phyloP scores from a whole-genome alignment of 2,329 filamentous ascomycete species.

The Pyrenophora teres region DNA sequence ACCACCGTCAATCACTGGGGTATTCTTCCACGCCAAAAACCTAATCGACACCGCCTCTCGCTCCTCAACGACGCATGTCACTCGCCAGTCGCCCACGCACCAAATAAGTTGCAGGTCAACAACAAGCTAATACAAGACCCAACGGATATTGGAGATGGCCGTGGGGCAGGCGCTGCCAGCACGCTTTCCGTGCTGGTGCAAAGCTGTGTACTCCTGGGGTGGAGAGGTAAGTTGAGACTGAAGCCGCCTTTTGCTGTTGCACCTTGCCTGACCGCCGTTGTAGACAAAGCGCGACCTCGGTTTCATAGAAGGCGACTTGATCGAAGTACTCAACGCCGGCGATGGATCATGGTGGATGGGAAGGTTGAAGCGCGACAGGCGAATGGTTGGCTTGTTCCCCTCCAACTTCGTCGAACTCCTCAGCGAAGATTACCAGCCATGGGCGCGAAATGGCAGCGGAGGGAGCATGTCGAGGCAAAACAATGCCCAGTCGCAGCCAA shows the following conservation, averaged over 20 bases:
- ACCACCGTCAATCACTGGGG: slow-evolving; percentile 13
- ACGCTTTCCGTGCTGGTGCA: slow-evolving; percentile 88
- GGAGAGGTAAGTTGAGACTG: slow-evolving; percentile 63
- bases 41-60: slow-evolving; percentile 9
- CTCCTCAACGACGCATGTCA: slow-evolving; percentile 24
- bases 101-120: slow-evolving; percentile 27
- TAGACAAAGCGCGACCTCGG: slow-evolving; percentile 88
- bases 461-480: slow-evolving; percentile 57
- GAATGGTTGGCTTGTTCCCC: slow-evolving; percentile 90
- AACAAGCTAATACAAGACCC: slow-evolving; percentile 6
- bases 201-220: slow-evolving; percentile 91
- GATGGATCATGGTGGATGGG: slow-evolving; percentile 99
- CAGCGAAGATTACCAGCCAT: slow-evolving; percentile 80
- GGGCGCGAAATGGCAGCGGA: slow-evolving; percentile 60
- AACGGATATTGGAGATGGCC: slow-evolving; percentile 47
- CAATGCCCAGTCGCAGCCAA: slow-evolving; percentile 52
- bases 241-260: slow-evolving; percentile 9
- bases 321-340: slow-evolving; percentile 96
- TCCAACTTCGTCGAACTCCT: slow-evolving; percentile 97
- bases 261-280: slow-evolving; percentile 25
- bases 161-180: slow-evolving; percentile 64
- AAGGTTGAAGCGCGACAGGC: slow-evolving; percentile 82
- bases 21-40: slow-evolving; percentile 1
- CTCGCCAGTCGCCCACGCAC: slow-evolving; percentile 12
- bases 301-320: slow-evolving; percentile 96